Evolutionary conservation across 441 rosid species (phyloP).

Genomic region (Isatis lusitanica): DNA sequence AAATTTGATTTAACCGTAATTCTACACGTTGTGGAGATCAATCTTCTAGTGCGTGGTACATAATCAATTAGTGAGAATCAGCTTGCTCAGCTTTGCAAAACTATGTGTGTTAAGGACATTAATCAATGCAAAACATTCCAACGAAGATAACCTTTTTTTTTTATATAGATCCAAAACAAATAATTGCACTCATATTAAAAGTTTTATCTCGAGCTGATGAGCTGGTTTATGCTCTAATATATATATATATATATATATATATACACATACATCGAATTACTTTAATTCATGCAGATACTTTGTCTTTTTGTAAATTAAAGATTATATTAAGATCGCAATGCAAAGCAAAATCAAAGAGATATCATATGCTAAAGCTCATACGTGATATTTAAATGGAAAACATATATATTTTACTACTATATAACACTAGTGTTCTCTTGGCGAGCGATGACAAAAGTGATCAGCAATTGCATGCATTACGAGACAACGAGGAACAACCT

Average conservation of each 20-base stretch:
- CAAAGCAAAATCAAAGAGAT: not conserved
- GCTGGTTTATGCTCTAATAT: constrained; percentile 10
- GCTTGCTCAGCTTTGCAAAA: not conserved
- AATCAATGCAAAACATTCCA: not conserved
- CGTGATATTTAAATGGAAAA: not conserved
- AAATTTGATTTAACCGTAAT: not conserved
- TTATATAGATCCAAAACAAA: not conserved
- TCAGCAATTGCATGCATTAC: constrained; percentile 14
- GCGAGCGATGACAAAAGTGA: not conserved
- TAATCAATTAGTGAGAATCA: not conserved
- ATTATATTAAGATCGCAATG: not conserved
- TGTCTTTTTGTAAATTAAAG: constrained; percentile 4
- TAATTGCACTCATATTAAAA: constrained; percentile 1
- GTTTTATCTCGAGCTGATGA: constrained; percentile 1
- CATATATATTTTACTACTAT: not conserved
- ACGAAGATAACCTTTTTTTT: not conserved
- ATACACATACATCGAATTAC: not conserved
- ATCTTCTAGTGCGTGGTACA: not conserved
- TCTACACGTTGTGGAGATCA: not conserved
- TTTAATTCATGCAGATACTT: not conserved
- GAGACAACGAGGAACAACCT: not conserved
- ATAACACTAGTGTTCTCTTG: not conserved
- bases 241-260: not conserved
- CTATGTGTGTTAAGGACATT: not conserved
- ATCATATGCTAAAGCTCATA: not conserved